phyloP scores from a whole-genome alignment of 2,329 filamentous ascomycete species.

The Ceratocystis alfenasii region DNA sequence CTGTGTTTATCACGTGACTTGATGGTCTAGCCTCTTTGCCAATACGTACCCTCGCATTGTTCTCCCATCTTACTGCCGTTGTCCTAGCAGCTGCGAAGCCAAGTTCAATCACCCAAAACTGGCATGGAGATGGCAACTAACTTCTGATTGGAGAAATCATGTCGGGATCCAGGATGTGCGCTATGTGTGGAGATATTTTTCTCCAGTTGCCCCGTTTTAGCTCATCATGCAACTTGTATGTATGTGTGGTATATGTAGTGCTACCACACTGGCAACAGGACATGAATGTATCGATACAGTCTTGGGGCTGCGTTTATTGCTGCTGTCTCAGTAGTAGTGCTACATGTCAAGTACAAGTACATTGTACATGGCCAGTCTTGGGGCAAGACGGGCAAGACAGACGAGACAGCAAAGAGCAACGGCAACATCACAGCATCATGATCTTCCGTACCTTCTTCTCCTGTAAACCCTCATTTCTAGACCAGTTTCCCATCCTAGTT shows the following conservation, averaged over 20 bases:
- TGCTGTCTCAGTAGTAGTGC: background rate
- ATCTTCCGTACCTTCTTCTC: background rate
- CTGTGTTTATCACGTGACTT: background rate
- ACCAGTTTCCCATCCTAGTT: background rate
- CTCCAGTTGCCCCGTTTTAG: background rate
- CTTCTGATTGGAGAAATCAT: background rate
- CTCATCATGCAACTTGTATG: background rate
- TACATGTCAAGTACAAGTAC: background rate
- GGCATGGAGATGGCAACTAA: constrained; percentile 2
- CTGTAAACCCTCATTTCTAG: background rate
- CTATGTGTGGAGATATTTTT: background rate
- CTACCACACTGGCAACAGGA: background rate
- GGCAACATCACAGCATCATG: background rate
- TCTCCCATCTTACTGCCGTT: background rate
- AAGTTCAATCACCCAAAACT: background rate
- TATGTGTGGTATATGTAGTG: background rate
- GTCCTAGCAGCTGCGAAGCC: background rate
- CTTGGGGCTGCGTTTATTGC: background rate
- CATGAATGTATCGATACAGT: background rate
- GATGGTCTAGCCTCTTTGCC: background rate
- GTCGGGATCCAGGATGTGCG: background rate
- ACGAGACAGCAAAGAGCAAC: background rate
- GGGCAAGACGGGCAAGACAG: background rate
- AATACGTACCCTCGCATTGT: background rate
- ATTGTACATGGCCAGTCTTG: background rate